Base-by-base conservation (phyloP, 345 rosid species). In the Gossypium stocksii region DNA sequence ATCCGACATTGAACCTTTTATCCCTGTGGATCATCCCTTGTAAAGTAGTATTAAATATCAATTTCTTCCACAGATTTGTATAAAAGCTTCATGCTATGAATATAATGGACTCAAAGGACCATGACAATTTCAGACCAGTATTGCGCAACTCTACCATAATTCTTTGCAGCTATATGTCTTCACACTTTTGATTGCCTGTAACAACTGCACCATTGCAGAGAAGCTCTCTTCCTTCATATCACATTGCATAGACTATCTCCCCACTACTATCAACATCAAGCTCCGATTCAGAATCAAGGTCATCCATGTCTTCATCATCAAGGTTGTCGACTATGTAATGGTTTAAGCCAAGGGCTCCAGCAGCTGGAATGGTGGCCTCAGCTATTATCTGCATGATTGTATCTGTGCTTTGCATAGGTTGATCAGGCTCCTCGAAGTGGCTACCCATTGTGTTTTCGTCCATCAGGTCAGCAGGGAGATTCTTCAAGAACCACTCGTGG, bases 281-380 rank as follows among this genome's bases (percentile, higher is more conserved):
- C 46, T 95, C 98, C 2, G 89, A 87, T 65, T 93, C 99, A 48
- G 88, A 87, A 77, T 93, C 99, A 10, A 87, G 73, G 81, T 91
- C 97, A 12, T 95, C 98, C 98, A 93, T 88, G 79, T 93, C 96
- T 45, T 89, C 94, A n/a, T 93, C 99, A 73, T 91, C 97, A 59
- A 23, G 38, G 19, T 80, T 83, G 44, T 89, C 98, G 0, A 78
- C 54, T 82, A 96, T 79, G 77, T 78, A 87, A 56, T 77, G 90
- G 85, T 86, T 85, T 2, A 85, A 83, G 63, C 85, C 80, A 13
- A 68, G 72, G 66, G 86, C 75, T 2, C 94, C 89, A 6, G 86
- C 84, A 8, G 93, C 87, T 2, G 97, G 99, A 46, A 91, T 80
- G 64, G 98, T 91, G 64, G 98, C 98, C 80, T 93, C 98, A 1